Evolutionary conservation across 139 green algal genomes (phyloP), one percentile per base, ranked within the genome.

Genomic region (Coelastrella sp.): DNA sequence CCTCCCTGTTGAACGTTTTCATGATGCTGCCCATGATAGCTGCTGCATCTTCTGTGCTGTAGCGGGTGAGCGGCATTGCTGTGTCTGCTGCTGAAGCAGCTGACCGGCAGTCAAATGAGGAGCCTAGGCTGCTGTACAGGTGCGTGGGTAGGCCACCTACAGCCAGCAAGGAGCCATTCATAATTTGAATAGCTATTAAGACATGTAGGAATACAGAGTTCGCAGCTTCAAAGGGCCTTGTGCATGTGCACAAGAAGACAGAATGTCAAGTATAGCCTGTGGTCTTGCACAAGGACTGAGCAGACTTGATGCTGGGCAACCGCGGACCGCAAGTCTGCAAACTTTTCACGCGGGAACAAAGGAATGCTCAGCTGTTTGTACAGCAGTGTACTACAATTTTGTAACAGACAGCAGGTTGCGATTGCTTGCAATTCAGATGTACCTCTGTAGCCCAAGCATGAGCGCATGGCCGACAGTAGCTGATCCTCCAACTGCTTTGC

Each of bases 1-100:
- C 49, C 56, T 92, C 90, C 7, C 84, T 35, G 24, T 24, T 68
- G 75, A 83, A 92, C 10, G 12, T 25, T 17, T 91, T 91, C 20
- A 90, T 24, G 11, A 78, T 11, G 7, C 58, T 59, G 11, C 57
- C 73, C 10, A 75, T 27, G 14, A 90, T 76, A 7, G 11, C 57
- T 6, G 57, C 85, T 24, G 74, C 57, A 11, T 89, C 85, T 20
- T 83, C 72, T 0, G 4, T 17, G 73, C 73, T 89, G 12, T 57
- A 56, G 14, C 72, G 60, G 14, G 15, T 60, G 70, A 89, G 84
- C 10, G 68, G 68, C 84, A 88, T 70, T 8, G 84, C 49, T 7
- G 12, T 57, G 68, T 20, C 84, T 14, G 35, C 66, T 49, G 84
- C 84, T 61, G 84, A 66, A 6, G 68, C 49, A 35, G 84, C 49